Base-by-base conservation (phyloP, 345 rosid species). In the Dipteronia dyeriana region DNA sequence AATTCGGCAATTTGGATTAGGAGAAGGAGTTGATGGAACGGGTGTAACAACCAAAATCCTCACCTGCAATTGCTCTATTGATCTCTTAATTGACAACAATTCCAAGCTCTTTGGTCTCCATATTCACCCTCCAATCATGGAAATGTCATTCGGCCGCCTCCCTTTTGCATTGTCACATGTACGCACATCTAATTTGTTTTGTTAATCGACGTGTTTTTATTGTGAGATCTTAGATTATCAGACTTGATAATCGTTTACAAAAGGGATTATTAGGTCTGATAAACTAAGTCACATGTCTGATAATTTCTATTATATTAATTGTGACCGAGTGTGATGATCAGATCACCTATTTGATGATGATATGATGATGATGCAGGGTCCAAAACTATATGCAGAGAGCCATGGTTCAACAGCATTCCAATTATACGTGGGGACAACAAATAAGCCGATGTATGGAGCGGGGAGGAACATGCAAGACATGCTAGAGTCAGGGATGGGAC, bases 41-140 rank as follows among this genome's bases (percentile, higher is more conserved):
- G 98, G 98, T 38, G 91, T 89, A 7, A 49, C 90, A 2, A 90
- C 98, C 22, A 89, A 88, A 82, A 86, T 95, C 62, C 89, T 95
- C 68, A 89, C 87, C 64, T 88, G 86, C 88, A 95, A 93, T 79
- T 87, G 84, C 51, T 88, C 98, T 20, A 25, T 88, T 25, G 25
- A 81, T 34, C 82, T 95, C 3, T 11, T 82, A 2, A 82, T 95
- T 7, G 95, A 95, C 56, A 95, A 95, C 88, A 87, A 87, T 39
- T 95, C 98, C 38, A 89, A 88, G 80, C 78, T 93, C 51, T 95
- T 91, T 53, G 93, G 87, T 67, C 97, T 95, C 68, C 97, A 89
- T 80, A 75, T 91, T 81, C 85, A 81, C 29, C 93, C 93, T 57
- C 92, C 97, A 29, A 53, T 80, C 29, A 76, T 87, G 75, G 79